These are phyloP conservation scores for Yamadazyma friedrichii DNA, from an alignment of 1,139 yeast genomes.

Conservation along the genomic window DNA sequence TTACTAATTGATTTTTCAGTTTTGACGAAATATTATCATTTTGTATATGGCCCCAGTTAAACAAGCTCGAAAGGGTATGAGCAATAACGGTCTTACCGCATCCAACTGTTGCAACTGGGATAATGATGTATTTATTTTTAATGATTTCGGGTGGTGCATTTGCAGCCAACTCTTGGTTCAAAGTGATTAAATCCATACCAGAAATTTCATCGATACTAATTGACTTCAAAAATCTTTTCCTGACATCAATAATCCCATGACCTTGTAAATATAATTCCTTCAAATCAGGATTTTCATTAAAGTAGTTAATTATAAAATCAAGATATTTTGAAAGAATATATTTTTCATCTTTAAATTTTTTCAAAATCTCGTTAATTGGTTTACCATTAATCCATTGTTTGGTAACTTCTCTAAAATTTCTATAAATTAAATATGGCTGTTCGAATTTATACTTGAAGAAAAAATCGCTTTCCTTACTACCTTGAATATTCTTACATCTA, in stretches of 20 bases:
- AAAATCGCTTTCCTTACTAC: constrained; percentile 26
- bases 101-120: constrained; percentile 89
- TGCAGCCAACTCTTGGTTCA: constrained; percentile 22
- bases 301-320: constrained; percentile 57
- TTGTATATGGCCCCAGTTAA: constrained; percentile 74
- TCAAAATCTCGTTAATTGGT: constrained; percentile 40
- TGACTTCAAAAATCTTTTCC: constrained; percentile 61
- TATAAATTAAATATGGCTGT: constrained; percentile 88
- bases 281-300: constrained; percentile 45
- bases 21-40: constrained; percentile 70
- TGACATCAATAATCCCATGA: constrained; percentile 70
- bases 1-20: constrained; percentile 51
- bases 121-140: constrained; percentile 52
- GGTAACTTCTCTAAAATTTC: constrained; percentile 89
- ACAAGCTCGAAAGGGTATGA: constrained; percentile 54
- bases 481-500: constrained; percentile 46
- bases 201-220: constrained; percentile 23
- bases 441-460: constrained; percentile 94
- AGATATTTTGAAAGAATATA: constrained; percentile 66
- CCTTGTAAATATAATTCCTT: constrained; percentile 51
- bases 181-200: constrained; percentile 32
- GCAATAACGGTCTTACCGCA: constrained; percentile 93
- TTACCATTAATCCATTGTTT: constrained; percentile 48
- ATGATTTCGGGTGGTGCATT: constrained; percentile 10
- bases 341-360: constrained; percentile 47